These are phyloP conservation scores for Calonectria pauciramosa DNA, from an alignment of 2,329 filamentous ascomycete species.

Conservation along the genomic window DNA sequence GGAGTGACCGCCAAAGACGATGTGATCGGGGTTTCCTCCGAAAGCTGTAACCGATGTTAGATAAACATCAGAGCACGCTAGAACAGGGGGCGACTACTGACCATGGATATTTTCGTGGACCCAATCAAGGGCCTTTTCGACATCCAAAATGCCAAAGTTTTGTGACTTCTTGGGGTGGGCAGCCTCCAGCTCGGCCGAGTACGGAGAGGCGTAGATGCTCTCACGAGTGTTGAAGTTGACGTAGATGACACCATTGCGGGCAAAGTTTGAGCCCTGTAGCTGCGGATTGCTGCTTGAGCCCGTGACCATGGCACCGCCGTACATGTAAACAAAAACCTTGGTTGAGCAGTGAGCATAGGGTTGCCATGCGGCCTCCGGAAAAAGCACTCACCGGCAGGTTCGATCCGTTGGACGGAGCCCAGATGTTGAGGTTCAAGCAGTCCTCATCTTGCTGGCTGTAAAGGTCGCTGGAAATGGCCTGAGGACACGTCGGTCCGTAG, in stretches of 20 bases:
- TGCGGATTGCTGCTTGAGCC: constrained; percentile 45
- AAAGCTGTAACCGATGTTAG: not conserved
- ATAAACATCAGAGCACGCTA: not conserved
- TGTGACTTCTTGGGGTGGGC: not conserved
- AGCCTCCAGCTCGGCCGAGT: constrained; percentile 50
- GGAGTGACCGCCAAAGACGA: constrained; percentile 59
- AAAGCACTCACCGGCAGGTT: constrained; percentile 45
- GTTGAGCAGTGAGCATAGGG: not conserved
- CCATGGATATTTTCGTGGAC: constrained; percentile 39
- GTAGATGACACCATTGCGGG: constrained; percentile 52
- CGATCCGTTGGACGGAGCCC: constrained; percentile 44
- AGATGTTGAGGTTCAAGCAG: constrained; percentile 59
- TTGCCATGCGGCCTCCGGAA: constrained; percentile 42
- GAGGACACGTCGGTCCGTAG: not conserved
- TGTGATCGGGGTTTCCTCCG: constrained; percentile 33
- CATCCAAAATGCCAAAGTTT: constrained; percentile 44
- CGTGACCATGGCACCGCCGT: constrained; percentile 2
- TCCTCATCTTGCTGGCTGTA: constrained; percentile 49
- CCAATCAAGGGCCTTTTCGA: constrained; percentile 46
- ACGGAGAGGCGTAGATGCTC: constrained; percentile 60
- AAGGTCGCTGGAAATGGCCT: not conserved
- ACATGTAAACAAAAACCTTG: not conserved
- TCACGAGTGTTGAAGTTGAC: constrained; percentile 57
- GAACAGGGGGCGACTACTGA: not conserved
- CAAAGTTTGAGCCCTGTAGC: constrained; percentile 54